A percentile compares a stretch with the other conserved stretches of the same genome.
Conservation (phyloP, 176 grass and related monocot species). For the Hordeum marinum region DNA sequence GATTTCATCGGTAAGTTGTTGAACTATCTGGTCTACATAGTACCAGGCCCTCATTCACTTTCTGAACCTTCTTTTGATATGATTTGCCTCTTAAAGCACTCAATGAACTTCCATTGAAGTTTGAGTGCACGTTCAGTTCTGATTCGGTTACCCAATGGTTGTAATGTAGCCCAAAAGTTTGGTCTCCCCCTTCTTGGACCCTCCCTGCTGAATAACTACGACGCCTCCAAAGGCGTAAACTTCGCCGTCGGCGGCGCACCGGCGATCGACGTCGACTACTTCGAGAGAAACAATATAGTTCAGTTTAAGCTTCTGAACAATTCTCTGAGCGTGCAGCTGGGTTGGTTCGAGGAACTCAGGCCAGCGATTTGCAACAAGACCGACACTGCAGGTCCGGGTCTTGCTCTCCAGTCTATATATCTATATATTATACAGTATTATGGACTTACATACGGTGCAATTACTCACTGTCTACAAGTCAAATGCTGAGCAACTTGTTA, state of each 20-base stretch:
- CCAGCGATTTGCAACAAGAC: constrained; percentile 36
- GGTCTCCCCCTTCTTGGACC: constrained; percentile 41
- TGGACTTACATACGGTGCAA: constrained; percentile 35
- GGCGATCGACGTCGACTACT: constrained; percentile 37
- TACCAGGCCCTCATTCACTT: too few relatives aligned
- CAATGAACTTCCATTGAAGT: too few relatives aligned
- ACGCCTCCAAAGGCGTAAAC: constrained; percentile 31
- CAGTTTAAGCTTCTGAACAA: constrained; percentile 3
- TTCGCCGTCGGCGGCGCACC: constrained; percentile 52
- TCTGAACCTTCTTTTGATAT: neutral
- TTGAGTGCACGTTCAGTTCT: neutral
- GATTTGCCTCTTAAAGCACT: neutral
- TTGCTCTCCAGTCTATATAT: neutral
- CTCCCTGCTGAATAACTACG: neutral
- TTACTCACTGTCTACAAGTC: constrained; percentile 15
- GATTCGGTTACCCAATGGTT: neutral
- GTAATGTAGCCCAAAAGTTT: constrained; percentile 40
- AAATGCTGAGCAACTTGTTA: neutral
- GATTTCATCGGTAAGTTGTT: constrained; percentile 45
- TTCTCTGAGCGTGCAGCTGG: constrained; percentile 40
- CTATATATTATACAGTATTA: too few relatives aligned
- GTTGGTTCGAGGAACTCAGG: constrained; percentile 47
- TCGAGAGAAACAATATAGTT: constrained; percentile 13
- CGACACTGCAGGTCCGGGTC: neutral
- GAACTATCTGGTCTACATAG: neutral